These are phyloP conservation scores for Areca catechu DNA, from an alignment of 176 grass and related monocot species.

Conservation along the genomic window DNA sequence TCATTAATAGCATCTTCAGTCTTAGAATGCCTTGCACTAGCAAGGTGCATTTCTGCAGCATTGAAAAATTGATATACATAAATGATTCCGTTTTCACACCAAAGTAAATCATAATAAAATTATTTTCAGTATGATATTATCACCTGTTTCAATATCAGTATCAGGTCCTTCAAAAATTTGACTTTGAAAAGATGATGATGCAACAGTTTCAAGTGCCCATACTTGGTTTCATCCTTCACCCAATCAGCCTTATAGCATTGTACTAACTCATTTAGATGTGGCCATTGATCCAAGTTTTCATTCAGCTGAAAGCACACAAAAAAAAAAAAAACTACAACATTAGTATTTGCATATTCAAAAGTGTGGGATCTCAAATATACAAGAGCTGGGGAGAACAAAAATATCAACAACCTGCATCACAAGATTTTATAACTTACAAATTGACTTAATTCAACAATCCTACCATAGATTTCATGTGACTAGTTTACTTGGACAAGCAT, in stretches of 20 bases:
- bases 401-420: too few relatives aligned
- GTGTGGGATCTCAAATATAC: too few relatives aligned
- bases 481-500: too few relatives aligned
- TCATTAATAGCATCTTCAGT: constrained; percentile 53
- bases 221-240: constrained; percentile 84
- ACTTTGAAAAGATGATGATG: constrained; percentile 54
- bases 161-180: constrained; percentile 98
- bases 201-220: constrained; percentile 67
- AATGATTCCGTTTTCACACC: background rate
- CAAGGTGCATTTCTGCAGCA: constrained; percentile 72
- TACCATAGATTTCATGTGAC: too few relatives aligned
- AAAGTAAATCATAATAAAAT: too few relatives aligned
- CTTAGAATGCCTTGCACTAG: constrained; percentile 66
- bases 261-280: constrained; percentile 91
- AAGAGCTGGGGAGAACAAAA: too few relatives aligned
- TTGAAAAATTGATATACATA: constrained; percentile 10
- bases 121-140: background rate
- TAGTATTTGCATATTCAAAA: too few relatives aligned
- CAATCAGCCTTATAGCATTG: constrained; percentile 92
- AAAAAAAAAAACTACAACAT: background rate
- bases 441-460: too few relatives aligned
- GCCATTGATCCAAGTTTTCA: constrained; percentile 96
- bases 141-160: constrained; percentile 95
- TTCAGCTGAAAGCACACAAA: constrained; percentile 58
- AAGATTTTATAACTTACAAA: too few relatives aligned